Conservation (phyloP, 257 asterid genomes). For the Parsonsia alboflavescens region DNA sequence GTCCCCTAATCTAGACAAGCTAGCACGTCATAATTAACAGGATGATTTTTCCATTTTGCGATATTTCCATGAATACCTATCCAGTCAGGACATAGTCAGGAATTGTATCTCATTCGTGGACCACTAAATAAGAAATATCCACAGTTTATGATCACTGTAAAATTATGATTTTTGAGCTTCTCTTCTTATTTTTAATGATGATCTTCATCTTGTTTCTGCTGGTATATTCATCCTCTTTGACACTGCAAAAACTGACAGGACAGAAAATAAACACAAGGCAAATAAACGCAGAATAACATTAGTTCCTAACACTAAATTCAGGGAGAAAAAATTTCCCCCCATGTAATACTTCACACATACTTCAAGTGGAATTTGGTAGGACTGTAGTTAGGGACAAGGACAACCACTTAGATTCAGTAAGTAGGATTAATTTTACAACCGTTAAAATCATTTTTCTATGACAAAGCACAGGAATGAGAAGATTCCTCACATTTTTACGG, state of each 20-base stretch:
- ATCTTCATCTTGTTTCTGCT: too few species aligned
- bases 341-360: too few species aligned
- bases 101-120: not conserved
- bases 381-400: too few species aligned
- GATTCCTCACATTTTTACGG: constrained; percentile 69
- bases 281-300: not conserved
- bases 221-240: too few species aligned
- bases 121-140: not conserved
- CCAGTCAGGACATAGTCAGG: not conserved
- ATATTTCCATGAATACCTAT: not conserved
- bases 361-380: too few species aligned
- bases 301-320: not conserved
- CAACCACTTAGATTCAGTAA: too few species aligned
- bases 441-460: not conserved
- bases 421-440: not conserved
- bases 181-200: too few species aligned
- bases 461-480: constrained; percentile 10
- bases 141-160: not conserved
- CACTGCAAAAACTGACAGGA: too few species aligned
- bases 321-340: not conserved
- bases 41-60: not conserved
- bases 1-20: not conserved
- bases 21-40: not conserved
- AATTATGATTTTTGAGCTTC: too few species aligned
- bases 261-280: too few species aligned